These are phyloP conservation scores for Cystofilobasidium macerans DNA, from an alignment of 768 basidiomycete species.

Conservation along the genomic window DNA sequence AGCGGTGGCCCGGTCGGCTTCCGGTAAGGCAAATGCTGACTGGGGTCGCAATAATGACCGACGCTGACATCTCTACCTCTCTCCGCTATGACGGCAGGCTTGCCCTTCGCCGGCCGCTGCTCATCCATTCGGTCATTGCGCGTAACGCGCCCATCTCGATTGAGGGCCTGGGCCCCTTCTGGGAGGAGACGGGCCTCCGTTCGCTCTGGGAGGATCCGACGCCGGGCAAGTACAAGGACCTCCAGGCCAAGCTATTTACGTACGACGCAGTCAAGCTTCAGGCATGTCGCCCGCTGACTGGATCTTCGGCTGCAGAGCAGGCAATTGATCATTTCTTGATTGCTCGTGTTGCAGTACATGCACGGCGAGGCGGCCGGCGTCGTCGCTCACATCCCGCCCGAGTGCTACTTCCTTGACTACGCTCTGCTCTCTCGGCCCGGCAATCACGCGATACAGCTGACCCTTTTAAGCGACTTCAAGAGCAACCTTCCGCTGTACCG, in stretches of 20 bases:
- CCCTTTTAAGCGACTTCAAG: constrained; percentile 42
- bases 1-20: constrained; percentile 41
- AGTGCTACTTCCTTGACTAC: constrained; percentile 42
- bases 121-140: constrained; percentile 43
- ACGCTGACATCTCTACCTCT: neutral
- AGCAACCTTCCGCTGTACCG: constrained; percentile 45
- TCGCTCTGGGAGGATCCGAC: constrained; percentile 20
- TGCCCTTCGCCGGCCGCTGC: constrained; percentile 42
- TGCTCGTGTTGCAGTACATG: constrained; percentile 33
- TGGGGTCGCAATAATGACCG: neutral
- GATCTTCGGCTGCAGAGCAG: neutral
- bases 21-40: too few species aligned
- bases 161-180: constrained; percentile 44
- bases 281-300: neutral
- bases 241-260: neutral
- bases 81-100: constrained; percentile 33
- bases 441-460: constrained; percentile 43
- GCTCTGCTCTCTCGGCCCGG: constrained; percentile 41
- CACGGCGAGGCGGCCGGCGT: constrained; percentile 35
- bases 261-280: constrained; percentile 8
- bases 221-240: neutral
- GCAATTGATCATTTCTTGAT: neutral
- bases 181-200: constrained; percentile 34
- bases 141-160: constrained; percentile 48
- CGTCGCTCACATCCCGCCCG: constrained; percentile 32